phyloP scores from a whole-genome alignment of 305 asterid species.

The Plantago rigida region DNA sequence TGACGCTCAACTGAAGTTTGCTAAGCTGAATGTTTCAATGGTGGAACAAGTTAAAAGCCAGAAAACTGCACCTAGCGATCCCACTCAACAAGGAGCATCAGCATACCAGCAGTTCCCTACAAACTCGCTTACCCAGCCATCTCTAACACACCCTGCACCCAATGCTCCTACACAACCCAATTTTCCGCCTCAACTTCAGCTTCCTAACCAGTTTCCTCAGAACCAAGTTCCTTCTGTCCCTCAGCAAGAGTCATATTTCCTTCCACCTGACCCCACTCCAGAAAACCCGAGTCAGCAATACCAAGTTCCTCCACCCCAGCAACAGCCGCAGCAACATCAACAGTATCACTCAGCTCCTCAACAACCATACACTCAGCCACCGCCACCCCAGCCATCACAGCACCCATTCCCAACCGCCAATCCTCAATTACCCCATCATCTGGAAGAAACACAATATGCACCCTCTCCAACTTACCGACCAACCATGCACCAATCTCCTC shows the following conservation, averaged over 20 bases:
- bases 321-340: constrained; percentile 18
- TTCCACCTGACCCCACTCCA: constrained; percentile 48
- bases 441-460: constrained; percentile 56
- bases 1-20: constrained; percentile 56
- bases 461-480: constrained; percentile 53
- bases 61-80: constrained; percentile 30
- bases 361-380: constrained; percentile 28
- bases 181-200: constrained; percentile 45
- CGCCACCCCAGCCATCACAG: constrained; percentile 26
- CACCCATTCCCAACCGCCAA: constrained; percentile 34
- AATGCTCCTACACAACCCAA: constrained; percentile 48
- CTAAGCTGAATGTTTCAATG: constrained; percentile 52
- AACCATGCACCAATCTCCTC: constrained; percentile 34
- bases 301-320: constrained; percentile 39
- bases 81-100: constrained; percentile 36
- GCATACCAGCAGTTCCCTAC: constrained; percentile 49
- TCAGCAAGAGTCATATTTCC: constrained; percentile 56
- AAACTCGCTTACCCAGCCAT: constrained; percentile 36
- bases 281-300: constrained; percentile 48
- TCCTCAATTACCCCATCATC: constrained; percentile 48
- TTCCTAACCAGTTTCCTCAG: constrained; percentile 50
- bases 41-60: constrained; percentile 47
- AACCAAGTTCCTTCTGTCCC: constrained; percentile 47
- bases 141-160: constrained; percentile 35
- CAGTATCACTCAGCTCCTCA: constrained; percentile 31